phyloP scores from a whole-genome alignment of 1,284 basidiomycete genomes.

The Cryptococcus sp. region DNA sequence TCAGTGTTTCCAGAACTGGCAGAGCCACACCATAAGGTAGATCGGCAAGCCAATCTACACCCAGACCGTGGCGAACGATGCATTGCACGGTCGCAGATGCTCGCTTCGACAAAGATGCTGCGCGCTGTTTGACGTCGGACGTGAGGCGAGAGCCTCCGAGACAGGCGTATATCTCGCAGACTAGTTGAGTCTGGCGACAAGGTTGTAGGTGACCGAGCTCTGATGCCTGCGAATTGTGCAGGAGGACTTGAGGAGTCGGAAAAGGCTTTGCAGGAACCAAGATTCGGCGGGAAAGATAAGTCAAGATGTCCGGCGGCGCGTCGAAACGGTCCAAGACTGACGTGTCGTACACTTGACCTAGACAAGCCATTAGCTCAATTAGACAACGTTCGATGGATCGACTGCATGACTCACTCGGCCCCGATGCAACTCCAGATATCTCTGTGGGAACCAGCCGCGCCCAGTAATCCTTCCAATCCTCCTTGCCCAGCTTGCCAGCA shows the following conservation, averaged over 20 bases:
- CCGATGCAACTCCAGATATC: neutral
- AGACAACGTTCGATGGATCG: neutral
- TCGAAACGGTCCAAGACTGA: slow-evolving; percentile 33
- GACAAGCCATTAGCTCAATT: neutral
- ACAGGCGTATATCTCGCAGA: slow-evolving; percentile 31
- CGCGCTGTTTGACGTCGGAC: slow-evolving; percentile 23
- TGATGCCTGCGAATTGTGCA: slow-evolving; percentile 46
- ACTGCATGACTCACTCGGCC: slow-evolving; percentile 10
- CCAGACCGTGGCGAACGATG: slow-evolving; percentile 62
- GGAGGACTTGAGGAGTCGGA: slow-evolving; percentile 25
- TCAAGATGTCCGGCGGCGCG: slow-evolving; percentile 53
- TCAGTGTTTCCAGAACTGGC: slow-evolving; percentile 77
- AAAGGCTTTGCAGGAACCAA: slow-evolving; percentile 26
- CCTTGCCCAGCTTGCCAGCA: slow-evolving; percentile 62
- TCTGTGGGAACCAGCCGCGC: slow-evolving; percentile 67
- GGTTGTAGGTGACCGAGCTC: slow-evolving; percentile 27
- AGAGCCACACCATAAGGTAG: slow-evolving; percentile 70
- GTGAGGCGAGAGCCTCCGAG: slow-evolving; percentile 51
- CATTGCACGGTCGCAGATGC: slow-evolving; percentile 65
- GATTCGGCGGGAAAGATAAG: slow-evolving; percentile 41
- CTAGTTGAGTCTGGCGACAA: slow-evolving; percentile 23
- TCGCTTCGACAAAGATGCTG: slow-evolving; percentile 11
- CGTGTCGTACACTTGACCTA: slow-evolving; percentile 20
- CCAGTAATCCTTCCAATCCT: slow-evolving; percentile 88
- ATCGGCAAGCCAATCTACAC: slow-evolving; percentile 57